Base-by-base conservation (phyloP, 371 early-diverging fungal species). In the Basidiobolus meristosporus region DNA sequence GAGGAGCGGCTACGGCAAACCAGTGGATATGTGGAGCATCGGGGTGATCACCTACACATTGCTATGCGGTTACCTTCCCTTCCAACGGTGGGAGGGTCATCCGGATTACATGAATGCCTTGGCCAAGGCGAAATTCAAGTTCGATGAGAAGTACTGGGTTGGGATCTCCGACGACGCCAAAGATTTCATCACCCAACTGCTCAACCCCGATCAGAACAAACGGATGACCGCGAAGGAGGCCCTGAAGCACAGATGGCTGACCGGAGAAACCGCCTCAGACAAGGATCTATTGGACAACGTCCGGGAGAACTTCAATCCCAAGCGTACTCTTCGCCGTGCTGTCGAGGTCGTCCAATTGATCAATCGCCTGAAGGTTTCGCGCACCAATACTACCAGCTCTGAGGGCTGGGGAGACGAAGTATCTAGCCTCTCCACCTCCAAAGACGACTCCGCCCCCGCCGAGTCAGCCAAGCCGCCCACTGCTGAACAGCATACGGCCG, bases 11-110 rank as follows among this genome's bases (percentile, higher is more conserved):
- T 74, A 83, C 52, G 77, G 77, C 23, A 61, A 70, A 45, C 68
- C 81, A 15, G 81, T 90, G 1, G 90, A 92, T 52, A 65, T 84
- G 56, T 87, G 86, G 90, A 63, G 67, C 15, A 52, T 70, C 15
- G 70, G 69, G 64, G 87, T 95, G 11, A 80, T 95, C 39, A 67
- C 89, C 2, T 91, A 77, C 56, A 86, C 84, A 29, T 63, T 91
- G 52, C 54, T 90, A 11, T 77, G 71, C 46, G 87, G 82, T 23
- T 72, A 68, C 39, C 69, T 75, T 15, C 87, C 87, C 18, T 95
- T 90, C 65, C 89, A 89, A 47, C 75, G 64, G 7, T n/a, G n/a
- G n/a, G 60, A 67, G 28, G 63, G 57, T 38, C 65, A 61, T 12
- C 44, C 61, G 22, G 67, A 65, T 33, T 74, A 73, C 44, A 70